phyloP scores from a whole-genome alignment of 805 yeast species.

The Teunomyces lycoperdinae region DNA sequence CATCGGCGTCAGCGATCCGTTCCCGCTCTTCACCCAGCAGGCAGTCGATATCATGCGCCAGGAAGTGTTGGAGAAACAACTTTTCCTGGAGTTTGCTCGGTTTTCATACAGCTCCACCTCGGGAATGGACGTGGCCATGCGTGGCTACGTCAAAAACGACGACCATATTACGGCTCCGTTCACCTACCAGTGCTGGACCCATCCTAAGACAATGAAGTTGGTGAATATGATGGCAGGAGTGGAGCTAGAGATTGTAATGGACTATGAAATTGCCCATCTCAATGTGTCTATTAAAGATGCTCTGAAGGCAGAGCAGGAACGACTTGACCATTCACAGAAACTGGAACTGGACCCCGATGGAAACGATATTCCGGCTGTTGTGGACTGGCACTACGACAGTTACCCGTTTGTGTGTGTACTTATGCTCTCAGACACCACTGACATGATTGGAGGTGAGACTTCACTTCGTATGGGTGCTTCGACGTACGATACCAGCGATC shows the following conservation, averaged over 20 bases:
- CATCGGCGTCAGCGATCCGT: constrained; percentile 58
- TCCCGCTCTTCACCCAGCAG: constrained; percentile 59
- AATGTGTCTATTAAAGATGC: constrained; percentile 47
- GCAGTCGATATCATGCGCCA: constrained; percentile 58
- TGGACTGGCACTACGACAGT: constrained; percentile 64
- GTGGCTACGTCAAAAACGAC: constrained; percentile 47
- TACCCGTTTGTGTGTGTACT: constrained; percentile 64
- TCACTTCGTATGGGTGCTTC: constrained; percentile 43
- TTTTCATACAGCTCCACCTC: constrained; percentile 41
- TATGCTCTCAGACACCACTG: constrained; percentile 57
- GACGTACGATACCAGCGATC: neutral
- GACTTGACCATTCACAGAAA: constrained; percentile 3
- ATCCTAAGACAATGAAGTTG: constrained; percentile 54
- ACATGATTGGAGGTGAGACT: constrained; percentile 64
- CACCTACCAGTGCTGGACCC: constrained; percentile 55
- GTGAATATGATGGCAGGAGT: constrained; percentile 59
- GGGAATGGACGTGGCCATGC: constrained; percentile 47
- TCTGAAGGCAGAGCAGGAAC: constrained; percentile 31
- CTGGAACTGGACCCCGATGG: constrained; percentile 2
- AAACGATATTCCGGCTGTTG: constrained; percentile 47
- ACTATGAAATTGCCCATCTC: constrained; percentile 54
- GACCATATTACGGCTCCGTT: constrained; percentile 43
- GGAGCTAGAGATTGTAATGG: constrained; percentile 52
- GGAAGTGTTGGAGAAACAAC: constrained; percentile 48
- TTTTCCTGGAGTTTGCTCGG: constrained; percentile 45